A percentile compares a stretch with the other conserved stretches of the same genome.
These are phyloP conservation scores for Thinopyrum elongatum DNA, from an alignment of 176 grass and related monocot species.

Conservation along the genomic window DNA sequence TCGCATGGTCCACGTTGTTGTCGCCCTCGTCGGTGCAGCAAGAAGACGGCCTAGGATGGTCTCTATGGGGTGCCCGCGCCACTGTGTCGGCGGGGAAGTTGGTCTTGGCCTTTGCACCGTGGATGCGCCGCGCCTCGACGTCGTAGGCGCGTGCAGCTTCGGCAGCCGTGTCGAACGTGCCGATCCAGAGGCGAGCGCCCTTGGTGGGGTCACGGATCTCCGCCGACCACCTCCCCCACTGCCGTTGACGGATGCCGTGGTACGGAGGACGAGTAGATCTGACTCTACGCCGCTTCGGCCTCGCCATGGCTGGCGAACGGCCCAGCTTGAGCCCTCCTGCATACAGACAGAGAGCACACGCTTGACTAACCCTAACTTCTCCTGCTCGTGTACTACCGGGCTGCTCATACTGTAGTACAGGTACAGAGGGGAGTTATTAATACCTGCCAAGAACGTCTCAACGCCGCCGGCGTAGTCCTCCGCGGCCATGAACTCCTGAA, in stretches of 20 bases:
- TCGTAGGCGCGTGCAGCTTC: no score
- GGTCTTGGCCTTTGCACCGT: not conserved
- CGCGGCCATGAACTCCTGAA: not conserved
- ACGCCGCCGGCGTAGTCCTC: not conserved
- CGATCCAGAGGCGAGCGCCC: not conserved
- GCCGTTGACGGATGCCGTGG: slow-evolving; percentile 20
- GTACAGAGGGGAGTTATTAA: no score
- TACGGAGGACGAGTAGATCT: not conserved
- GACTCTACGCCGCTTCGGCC: not conserved
- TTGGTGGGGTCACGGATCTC: slow-evolving; percentile 2
- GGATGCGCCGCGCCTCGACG: not conserved
- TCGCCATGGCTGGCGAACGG: not conserved
- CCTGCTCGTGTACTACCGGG: no score
- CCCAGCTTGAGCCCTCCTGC: not conserved
- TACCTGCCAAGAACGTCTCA: not conserved
- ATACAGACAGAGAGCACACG: not conserved
- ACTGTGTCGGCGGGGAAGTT: not conserved
- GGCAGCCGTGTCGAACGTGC: no score
- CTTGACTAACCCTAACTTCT: not conserved
- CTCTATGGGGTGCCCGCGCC: no score
- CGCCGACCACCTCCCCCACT: slow-evolving; percentile 18
- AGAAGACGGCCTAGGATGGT: not conserved
- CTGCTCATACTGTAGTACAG: no score
- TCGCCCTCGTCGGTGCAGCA: not conserved
- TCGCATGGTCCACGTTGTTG: not conserved